Conservation (phyloP, 768 basidiomycete species). For the Phallus indusiatus region DNA sequence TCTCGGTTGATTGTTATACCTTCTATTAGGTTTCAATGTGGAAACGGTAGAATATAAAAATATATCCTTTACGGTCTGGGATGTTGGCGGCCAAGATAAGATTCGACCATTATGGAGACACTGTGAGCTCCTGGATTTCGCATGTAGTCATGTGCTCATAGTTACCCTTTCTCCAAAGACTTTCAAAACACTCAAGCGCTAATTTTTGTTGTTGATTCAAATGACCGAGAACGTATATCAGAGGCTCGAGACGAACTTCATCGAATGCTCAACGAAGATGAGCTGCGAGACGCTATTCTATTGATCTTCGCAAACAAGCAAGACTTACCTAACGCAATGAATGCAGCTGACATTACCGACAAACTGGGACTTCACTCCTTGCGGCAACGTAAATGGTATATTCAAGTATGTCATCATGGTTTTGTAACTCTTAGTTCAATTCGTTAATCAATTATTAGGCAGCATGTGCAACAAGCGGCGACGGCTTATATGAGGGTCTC, state of each 20-base stretch:
- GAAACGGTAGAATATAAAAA: conserved; percentile 99
- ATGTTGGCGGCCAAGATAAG: conserved; percentile 99
- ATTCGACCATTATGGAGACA: conserved; percentile 99
- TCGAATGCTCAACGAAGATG: conserved; percentile 99
- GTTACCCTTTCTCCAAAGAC: conserved; percentile 40
- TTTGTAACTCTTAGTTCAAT: conserved; percentile 2
- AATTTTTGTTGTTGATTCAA: conserved; percentile 99
- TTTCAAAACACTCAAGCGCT: conserved; percentile 99
- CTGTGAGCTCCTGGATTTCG: conserved; percentile 59
- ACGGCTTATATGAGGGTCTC: conserved; percentile 96
- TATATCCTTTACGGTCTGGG: conserved; percentile 99
- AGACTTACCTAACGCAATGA: conserved; percentile 43
- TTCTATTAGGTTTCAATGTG: conserved; percentile 85
- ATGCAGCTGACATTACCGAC: conserved; percentile 65
- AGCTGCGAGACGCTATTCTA: conserved; percentile 95
- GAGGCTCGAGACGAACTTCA: conserved; percentile 99
- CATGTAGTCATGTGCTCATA: neutral
- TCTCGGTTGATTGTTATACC: neutral
- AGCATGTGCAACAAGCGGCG: conserved; percentile 96
- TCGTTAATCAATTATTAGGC: conserved; percentile 41
- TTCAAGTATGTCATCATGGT: conserved; percentile 51
- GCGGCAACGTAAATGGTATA: conserved; percentile 96
- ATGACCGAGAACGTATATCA: conserved; percentile 98
- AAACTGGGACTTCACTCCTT: conserved; percentile 97
- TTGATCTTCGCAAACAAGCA: conserved; percentile 67